A percentile compares a stretch with the other conserved stretches of the same genome.
Evolutionary conservation across 192 early-diverging fungal species (phyloP).

Genomic region (Podila clonocystis): DNA sequence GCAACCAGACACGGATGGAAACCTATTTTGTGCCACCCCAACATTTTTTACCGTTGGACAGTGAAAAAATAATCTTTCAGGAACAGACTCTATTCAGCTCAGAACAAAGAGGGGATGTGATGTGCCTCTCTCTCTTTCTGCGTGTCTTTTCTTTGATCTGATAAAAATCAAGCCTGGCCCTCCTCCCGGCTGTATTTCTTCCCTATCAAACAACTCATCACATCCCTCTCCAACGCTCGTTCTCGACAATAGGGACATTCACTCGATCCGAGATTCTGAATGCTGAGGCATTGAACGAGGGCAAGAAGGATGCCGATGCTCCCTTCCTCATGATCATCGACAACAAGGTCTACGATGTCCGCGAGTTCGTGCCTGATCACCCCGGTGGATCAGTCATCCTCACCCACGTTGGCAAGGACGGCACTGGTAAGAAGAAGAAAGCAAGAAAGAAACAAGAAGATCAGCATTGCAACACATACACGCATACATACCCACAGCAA

Average conservation of each 20-base stretch:
- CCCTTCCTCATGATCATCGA: constrained; percentile 74
- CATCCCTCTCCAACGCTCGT: neutral
- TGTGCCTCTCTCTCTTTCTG: too few species aligned
- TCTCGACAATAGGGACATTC: constrained; percentile 39
- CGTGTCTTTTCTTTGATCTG: too few species aligned
- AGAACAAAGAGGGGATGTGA: too few species aligned
- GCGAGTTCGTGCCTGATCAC: constrained; percentile 79
- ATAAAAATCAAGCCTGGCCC: too few species aligned
- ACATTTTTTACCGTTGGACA: neutral
- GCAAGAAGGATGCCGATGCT: constrained; percentile 48
- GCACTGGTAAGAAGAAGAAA: constrained; percentile 58
- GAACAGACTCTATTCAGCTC: too few species aligned
- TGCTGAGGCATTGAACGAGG: constrained; percentile 22
- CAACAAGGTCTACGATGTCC: constrained; percentile 84
- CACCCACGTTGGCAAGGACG: constrained; percentile 81
- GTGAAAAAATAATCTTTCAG: too few species aligned
- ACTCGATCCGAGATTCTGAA: constrained; percentile 49
- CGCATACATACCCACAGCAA: too few species aligned
- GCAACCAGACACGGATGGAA: too few species aligned
- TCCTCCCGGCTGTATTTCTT: neutral
- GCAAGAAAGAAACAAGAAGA: neutral
- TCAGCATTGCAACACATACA: too few species aligned
- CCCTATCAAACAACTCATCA: neutral
- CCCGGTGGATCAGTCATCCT: constrained; percentile 82
- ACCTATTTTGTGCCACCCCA: neutral